These are phyloP conservation scores for Cynanchum wilfordii DNA, from an alignment of 257 asterid species.

Conservation along the genomic window DNA sequence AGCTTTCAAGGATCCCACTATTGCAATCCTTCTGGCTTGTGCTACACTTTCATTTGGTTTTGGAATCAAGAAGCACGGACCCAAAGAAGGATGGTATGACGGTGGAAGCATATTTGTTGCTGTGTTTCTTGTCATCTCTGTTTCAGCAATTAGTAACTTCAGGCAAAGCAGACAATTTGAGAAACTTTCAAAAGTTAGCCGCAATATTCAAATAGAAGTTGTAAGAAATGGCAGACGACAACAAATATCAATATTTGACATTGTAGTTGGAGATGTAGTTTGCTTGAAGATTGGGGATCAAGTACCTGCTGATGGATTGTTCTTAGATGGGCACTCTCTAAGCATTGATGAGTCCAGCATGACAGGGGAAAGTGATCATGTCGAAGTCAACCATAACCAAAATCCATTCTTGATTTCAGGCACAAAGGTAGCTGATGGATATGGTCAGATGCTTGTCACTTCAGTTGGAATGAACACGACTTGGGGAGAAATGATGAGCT, in stretches of 20 bases:
- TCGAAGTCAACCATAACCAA: constrained; percentile 19
- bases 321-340: constrained; percentile 36
- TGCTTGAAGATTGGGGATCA: constrained; percentile 48
- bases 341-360: constrained; percentile 37
- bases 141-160: constrained; percentile 33
- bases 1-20: constrained; percentile 31
- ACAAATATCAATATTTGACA: constrained; percentile 27
- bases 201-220: constrained; percentile 30
- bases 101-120: constrained; percentile 42
- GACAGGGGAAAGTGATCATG: constrained; percentile 42
- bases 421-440: constrained; percentile 37
- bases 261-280: constrained; percentile 45
- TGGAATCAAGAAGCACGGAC: constrained; percentile 37
- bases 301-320: constrained; percentile 43
- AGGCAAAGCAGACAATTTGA: constrained; percentile 32
- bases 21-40: constrained; percentile 29
- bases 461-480: constrained; percentile 40
- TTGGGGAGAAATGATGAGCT: constrained; percentile 57
- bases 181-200: constrained; percentile 28
- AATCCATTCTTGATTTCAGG: constrained; percentile 43
- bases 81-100: constrained; percentile 37
- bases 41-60: constrained; percentile 37
- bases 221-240: constrained; percentile 32
- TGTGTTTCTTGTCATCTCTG: constrained; percentile 30
- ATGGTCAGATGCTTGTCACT: constrained; percentile 41